These are phyloP conservation scores for Fragilaria crotonensis DNA, from an alignment of 108 stramenopile species.

Conservation along the genomic window DNA sequence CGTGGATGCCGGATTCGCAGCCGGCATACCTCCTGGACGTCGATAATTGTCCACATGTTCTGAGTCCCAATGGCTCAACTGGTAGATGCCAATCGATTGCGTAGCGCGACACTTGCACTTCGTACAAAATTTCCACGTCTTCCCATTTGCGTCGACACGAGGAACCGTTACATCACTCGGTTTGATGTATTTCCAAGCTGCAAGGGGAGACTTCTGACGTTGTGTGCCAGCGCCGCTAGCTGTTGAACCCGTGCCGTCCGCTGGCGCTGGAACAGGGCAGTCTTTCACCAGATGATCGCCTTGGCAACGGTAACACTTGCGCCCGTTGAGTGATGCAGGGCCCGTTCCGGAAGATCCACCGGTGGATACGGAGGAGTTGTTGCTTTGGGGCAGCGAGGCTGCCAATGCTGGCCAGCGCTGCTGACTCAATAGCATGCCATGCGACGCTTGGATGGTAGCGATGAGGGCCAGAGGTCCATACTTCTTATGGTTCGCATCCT, in stretches of 20 bases:
- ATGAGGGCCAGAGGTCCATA: background rate
- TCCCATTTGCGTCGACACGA: background rate
- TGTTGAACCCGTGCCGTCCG: too few relatives aligned
- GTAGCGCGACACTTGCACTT: background rate
- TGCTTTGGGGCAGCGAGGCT: too few relatives aligned
- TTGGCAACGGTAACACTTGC: too few relatives aligned
- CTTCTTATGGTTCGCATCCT: background rate
- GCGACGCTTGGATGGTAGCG: background rate
- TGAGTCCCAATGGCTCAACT: background rate
- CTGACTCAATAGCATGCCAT: background rate
- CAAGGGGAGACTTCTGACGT: too few relatives aligned
- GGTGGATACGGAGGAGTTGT: too few relatives aligned
- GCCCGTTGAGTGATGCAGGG: too few relatives aligned
- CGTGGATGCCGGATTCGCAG: too few relatives aligned
- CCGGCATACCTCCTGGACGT: too few relatives aligned
- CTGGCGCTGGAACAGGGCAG: too few relatives aligned
- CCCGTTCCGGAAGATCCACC: too few relatives aligned
- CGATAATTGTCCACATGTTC: background rate
- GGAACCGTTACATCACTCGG: background rate
- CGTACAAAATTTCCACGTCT: background rate
- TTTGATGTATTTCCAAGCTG: background rate
- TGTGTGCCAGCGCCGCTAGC: too few relatives aligned
- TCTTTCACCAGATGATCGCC: too few relatives aligned
- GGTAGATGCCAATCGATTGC: background rate
- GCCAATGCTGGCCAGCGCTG: background rate